These are phyloP conservation scores for Gloeophyllum trabeum DNA, from an alignment of 768 basidiomycete species.

Conservation along the genomic window DNA sequence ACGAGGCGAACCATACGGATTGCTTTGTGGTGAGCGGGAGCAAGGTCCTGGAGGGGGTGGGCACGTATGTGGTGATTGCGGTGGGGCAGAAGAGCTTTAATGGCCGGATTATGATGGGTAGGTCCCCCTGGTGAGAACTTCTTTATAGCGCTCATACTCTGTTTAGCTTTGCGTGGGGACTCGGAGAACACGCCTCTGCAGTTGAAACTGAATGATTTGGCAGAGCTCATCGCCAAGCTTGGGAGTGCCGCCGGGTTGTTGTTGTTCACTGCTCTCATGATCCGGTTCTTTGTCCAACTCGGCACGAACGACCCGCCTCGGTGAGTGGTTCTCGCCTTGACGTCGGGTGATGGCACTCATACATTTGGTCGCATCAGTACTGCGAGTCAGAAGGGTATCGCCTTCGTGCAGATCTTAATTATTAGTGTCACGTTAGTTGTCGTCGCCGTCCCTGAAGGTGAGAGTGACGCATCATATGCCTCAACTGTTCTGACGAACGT, in stretches of 20 bases:
- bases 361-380: slow-evolving; percentile 32
- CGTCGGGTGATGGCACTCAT: background rate
- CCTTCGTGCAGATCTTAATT: slow-evolving; percentile 88
- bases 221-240: slow-evolving; percentile 89
- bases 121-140: slow-evolving; percentile 15
- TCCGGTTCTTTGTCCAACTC: slow-evolving; percentile 89
- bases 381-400: slow-evolving; percentile 74
- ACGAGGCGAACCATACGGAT: slow-evolving; percentile 51
- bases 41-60: slow-evolving; percentile 92
- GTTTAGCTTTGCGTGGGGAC: slow-evolving; percentile 52
- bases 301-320: slow-evolving; percentile 45
- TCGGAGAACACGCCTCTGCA: slow-evolving; percentile 89
- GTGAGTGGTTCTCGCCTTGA: slow-evolving; percentile 19
- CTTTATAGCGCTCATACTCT: slow-evolving; percentile 1
- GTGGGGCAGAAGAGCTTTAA: slow-evolving; percentile 92
- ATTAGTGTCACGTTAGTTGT: slow-evolving; percentile 90
- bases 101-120: slow-evolving; percentile 96
- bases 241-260: slow-evolving; percentile 74
- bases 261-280: slow-evolving; percentile 80
- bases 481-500: slow-evolving; percentile 5
- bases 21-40: slow-evolving; percentile 88
- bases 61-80: slow-evolving; percentile 83
- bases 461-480: slow-evolving; percentile 6
- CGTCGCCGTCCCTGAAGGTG: slow-evolving; percentile 80
- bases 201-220: slow-evolving; percentile 85